These are phyloP conservation scores for Penicillium cosmopolitanum DNA, from an alignment of 495 filamentous ascomycete species.

Conservation along the genomic window DNA sequence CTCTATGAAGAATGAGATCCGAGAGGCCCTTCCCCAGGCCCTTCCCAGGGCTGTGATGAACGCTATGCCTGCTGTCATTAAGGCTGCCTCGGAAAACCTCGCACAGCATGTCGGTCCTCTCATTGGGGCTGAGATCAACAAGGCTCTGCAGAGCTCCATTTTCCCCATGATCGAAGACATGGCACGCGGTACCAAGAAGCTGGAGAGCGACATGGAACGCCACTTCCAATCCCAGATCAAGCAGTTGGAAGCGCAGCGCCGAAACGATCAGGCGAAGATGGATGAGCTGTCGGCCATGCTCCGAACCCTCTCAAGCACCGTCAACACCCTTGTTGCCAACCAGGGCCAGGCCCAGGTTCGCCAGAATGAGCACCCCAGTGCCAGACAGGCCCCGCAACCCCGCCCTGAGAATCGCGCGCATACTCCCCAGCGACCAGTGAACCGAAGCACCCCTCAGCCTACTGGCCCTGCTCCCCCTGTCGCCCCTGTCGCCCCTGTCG, in stretches of 20 bases:
- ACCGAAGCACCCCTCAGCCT: slow-evolving; percentile 9
- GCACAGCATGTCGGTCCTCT: slow-evolving; percentile 63
- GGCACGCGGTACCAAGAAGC: slow-evolving; percentile 61
- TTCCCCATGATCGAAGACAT: slow-evolving; percentile 67
- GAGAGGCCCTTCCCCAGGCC: slow-evolving; percentile 53
- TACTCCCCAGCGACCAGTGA: slow-evolving; percentile 21
- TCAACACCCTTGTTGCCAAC: slow-evolving; percentile 68
- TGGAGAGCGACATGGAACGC: slow-evolving; percentile 66
- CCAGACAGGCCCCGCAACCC: slow-evolving; percentile 9
- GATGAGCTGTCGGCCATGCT: slow-evolving; percentile 79
- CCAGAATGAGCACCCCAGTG: slow-evolving; percentile 48
- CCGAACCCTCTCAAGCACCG: slow-evolving; percentile 68
- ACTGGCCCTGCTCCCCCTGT: slow-evolving; percentile 3
- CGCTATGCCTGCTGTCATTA: slow-evolving; percentile 69
- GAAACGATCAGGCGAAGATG: slow-evolving; percentile 75
- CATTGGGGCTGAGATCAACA: slow-evolving; percentile 69
- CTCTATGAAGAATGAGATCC: slow-evolving; percentile 58
- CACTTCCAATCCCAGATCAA: slow-evolving; percentile 64
- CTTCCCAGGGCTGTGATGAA: slow-evolving; percentile 59
- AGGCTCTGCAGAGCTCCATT: slow-evolving; percentile 62
- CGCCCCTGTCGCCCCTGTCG: slow-evolving; percentile 19
- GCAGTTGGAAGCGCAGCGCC: slow-evolving; percentile 68
- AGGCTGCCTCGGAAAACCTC: slow-evolving; percentile 71
- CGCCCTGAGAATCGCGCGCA: slow-evolving; percentile 14
- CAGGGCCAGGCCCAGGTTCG: slow-evolving; percentile 50